phyloP scores from a whole-genome alignment of 2,329 filamentous ascomycete species.

The Neocucurbitaria cava region DNA sequence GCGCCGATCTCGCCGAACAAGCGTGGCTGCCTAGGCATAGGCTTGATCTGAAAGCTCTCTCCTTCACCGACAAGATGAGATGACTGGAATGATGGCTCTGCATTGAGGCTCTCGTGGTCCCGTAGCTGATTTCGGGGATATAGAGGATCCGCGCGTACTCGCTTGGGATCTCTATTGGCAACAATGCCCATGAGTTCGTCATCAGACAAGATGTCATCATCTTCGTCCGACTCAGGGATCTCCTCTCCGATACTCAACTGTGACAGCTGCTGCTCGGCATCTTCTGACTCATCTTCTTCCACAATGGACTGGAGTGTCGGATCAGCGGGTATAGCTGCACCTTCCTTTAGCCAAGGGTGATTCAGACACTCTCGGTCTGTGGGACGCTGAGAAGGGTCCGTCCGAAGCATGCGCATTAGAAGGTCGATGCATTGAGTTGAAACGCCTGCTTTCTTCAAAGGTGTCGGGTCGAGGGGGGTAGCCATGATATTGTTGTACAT shows the following conservation, averaged over 20 bases:
- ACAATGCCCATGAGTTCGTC: slow-evolving; percentile 43
- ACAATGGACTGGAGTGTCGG: slow-evolving; percentile 49
- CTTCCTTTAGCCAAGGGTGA: slow-evolving; percentile 76
- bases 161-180: slow-evolving; percentile 51
- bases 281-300: slow-evolving; percentile 67
- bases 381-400: slow-evolving; percentile 78
- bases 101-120: slow-evolving; percentile 48
- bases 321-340: slow-evolving; percentile 48
- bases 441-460: slow-evolving; percentile 65
- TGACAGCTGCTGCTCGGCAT: slow-evolving; percentile 52
- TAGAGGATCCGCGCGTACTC: slow-evolving; percentile 50
- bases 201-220: slow-evolving; percentile 37
- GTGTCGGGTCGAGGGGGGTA: slow-evolving; percentile 69
- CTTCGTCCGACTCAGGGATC: slow-evolving; percentile 35
- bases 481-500: slow-evolving; percentile 90
- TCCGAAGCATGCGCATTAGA: slow-evolving; percentile 78
- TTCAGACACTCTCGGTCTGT: slow-evolving; percentile 72
- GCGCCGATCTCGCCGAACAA: slow-evolving; percentile 68
- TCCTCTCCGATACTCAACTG: slow-evolving; percentile 62
- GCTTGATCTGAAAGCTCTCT: slow-evolving; percentile 39
- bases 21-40: slow-evolving; percentile 43
- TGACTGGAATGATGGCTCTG: slow-evolving; percentile 46
- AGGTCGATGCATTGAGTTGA: slow-evolving; percentile 76
- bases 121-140: slow-evolving; percentile 49
- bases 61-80: slow-evolving; percentile 35